Conservation (phyloP, 257 asterid species). For the Forsythia viridissima region DNA sequence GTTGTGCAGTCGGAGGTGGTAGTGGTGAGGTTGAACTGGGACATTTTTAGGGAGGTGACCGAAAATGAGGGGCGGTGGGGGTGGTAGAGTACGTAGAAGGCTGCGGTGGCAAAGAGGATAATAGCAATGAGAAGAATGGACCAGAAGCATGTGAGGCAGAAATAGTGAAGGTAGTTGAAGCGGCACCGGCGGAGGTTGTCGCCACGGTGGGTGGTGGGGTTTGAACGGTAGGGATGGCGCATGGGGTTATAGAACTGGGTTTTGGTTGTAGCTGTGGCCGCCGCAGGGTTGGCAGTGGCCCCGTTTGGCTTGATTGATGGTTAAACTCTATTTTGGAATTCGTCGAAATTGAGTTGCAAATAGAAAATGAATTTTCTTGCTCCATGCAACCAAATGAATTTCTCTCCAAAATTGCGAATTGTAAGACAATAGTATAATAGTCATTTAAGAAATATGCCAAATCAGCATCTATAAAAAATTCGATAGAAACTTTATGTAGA, state of each 20-base stretch:
- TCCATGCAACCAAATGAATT: too few relatives aligned
- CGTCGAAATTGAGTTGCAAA: too few relatives aligned
- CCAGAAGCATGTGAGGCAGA: slow-evolving; percentile 37
- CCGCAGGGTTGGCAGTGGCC: slow-evolving; percentile 23
- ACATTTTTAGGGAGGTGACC: slow-evolving; percentile 17
- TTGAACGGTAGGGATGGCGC: slow-evolving; percentile 29
- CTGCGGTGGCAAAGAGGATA: slow-evolving; percentile 19
- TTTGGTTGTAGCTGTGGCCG: slow-evolving; percentile 20
- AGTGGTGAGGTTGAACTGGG: slow-evolving; percentile 27
- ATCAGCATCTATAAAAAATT: too few relatives aligned
- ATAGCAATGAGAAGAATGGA: slow-evolving; percentile 9
- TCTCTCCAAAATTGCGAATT: too few relatives aligned
- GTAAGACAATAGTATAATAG: too few relatives aligned
- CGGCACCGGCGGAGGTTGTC: slow-evolving; percentile 42
- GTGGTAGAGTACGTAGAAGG: slow-evolving; percentile 24
- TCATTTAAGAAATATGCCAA: too few relatives aligned
- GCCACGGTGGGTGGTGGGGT: slow-evolving; percentile 30
- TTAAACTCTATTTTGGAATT: background rate
- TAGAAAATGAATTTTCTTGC: too few relatives aligned
- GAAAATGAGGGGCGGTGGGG: slow-evolving; percentile 24
- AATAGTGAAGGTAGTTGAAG: background rate
- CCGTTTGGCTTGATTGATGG: slow-evolving; percentile 45
- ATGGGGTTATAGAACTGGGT: slow-evolving; percentile 38
- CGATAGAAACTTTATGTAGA: too few relatives aligned
- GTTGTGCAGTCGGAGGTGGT: slow-evolving; percentile 11